Evolutionary conservation across 208 protist species (phyloP), one percentile per base, ranked within the genome.

Genomic region (Acanthamoeba royreba): DNA sequence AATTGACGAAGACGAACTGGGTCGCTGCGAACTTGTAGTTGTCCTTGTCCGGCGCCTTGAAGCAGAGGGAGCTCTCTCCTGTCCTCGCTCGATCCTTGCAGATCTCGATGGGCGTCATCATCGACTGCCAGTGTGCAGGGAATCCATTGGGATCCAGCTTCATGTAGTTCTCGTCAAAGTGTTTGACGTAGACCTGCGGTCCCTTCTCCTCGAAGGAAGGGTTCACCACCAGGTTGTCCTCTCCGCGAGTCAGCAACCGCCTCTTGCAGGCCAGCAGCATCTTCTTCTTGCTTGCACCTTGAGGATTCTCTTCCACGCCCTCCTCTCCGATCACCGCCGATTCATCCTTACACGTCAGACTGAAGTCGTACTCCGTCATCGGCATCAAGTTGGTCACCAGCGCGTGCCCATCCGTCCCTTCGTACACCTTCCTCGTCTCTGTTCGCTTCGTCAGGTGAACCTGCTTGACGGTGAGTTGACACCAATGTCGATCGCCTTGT

Each of bases 121-220:
- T 88, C n/a, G 79, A 88, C n/a, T 88, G 43, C 79, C 79, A 88
- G 49, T 88, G 25, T 31, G 79, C 79, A 2, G 79, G 79, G 35
- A 88, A 88, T 33, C 40, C 19, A 9, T 42, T 47, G 47, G 43
- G 47, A 13, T 63, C 79, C 2, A 25, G 8, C 47, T 61, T 53
- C 49, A 63, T 53, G 79, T 88, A 88, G 49, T 61, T 88, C 43
- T 38, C 40, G 49, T 88, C 79, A 52, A 88, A 88, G 79, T 53
- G 43, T 22, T 88, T 53, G n/a, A 61, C 47, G 43, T 63, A 63
- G 28, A 15, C 33, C 79, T 63, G 79, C 45, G 79, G 79, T 13
- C 79, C 79, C 4, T 19, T 17, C 22, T 61, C 31, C 79, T 88
- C 79, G 22, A 88, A 88, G 33, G 79, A 88, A 52, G 79, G 79